These are phyloP conservation scores for Chytriomyces sp. DNA, from an alignment of 192 early-diverging fungal species.

Conservation along the genomic window DNA sequence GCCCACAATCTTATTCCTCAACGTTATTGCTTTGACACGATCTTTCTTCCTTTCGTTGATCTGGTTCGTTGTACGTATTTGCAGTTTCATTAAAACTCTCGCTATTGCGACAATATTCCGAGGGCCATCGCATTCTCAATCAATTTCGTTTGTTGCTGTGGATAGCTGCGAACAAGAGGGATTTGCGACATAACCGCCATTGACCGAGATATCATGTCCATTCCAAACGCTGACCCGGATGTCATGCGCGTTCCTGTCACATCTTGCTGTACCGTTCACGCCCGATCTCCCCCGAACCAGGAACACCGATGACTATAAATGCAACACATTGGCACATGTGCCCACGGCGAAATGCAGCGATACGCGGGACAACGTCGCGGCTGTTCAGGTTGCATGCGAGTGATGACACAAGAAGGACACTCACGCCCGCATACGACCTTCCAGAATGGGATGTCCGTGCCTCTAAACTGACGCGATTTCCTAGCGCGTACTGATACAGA, in stretches of 20 bases:
- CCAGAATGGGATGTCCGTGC: background rate
- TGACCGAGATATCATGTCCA: constrained; percentile 20
- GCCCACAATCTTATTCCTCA: no score
- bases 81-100: no score
- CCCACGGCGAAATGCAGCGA: constrained; percentile 18
- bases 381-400: background rate
- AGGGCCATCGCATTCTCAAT: constrained; percentile 3
- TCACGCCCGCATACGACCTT: background rate
- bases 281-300: constrained; percentile 18
- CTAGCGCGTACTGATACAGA: background rate
- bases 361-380: constrained; percentile 7
- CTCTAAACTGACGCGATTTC: background rate
- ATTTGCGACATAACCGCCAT: constrained; percentile 26
- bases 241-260: background rate
- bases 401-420: background rate
- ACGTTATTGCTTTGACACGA: no score
- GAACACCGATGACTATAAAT: constrained; percentile 10
- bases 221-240: constrained; percentile 14
- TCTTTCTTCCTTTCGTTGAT: no score
- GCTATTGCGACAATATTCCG: no score
- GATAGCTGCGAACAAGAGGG: background rate
- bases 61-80: no score
- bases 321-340: constrained; percentile 14
- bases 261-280: background rate
- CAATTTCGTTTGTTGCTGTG: background rate